Base-by-base conservation (phyloP, 768 basidiomycete genomes). In the Lyophyllum decastes region DNA sequence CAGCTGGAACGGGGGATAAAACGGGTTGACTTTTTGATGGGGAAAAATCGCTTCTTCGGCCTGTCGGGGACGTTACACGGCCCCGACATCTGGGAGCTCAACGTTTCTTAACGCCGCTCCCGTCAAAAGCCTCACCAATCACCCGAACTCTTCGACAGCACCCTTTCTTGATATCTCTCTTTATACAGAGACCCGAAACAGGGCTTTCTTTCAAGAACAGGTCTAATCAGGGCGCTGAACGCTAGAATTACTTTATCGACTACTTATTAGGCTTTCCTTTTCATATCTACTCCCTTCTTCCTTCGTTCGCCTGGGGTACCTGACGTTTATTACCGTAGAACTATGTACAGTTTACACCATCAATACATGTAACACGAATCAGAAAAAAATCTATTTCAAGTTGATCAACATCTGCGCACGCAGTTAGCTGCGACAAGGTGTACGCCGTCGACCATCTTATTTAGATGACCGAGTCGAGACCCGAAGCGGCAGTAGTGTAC, bases 1-100 rank as follows among this genome's bases (percentile, higher is more conserved):
- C 70, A 64, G 19, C 64, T 71, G 27, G 81, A 83, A 66, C 81
- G 81, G 68, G 83, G 82, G 0, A 72, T 86, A 45, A 83, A 81
- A 66, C 75, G 80, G 55, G 75, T 87, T 1, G 86, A 87, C 69
- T 79, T 84, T 57, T 70, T 87, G 52, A 70, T 74, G 62, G 79
- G 77, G 9, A 69, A 68, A 25, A 78, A 72, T 17, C 69, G 70
- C 7, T 84, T 85, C 71, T 70, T 79, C 68, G 83, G 83, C 19
- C 66, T 85, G 24, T 77, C 79, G 7, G 78, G 69, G n/a, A 77
- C 78, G 46, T 66, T 72, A 57, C 72, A 72, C 54, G 66, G 72
- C 0, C 72, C 74, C 0, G 72, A 79, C 24, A 66, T 77, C 4
- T 84, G 77, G 82, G 80, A 76, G 60, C 67, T 80, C 53, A 75